Conservation (phyloP, 495 filamentous ascomycete genomes). For the Apodospora peruviana region DNA sequence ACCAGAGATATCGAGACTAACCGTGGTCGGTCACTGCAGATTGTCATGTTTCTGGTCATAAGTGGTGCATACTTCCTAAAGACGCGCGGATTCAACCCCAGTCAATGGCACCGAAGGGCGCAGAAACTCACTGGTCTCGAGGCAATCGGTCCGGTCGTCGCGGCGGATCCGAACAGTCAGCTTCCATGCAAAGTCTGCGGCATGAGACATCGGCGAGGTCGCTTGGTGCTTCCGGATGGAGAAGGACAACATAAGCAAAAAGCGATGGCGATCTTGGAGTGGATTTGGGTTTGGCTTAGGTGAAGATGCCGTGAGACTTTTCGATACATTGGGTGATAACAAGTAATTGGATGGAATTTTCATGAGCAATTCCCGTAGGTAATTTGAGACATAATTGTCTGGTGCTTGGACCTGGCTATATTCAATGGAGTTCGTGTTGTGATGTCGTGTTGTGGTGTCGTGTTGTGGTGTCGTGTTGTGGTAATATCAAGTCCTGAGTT, state of each 20-base stretch:
- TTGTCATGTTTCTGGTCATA: conserved; percentile 6
- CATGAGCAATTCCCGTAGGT: too few species aligned
- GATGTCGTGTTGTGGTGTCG: too few species aligned
- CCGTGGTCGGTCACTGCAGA: conserved; percentile 7
- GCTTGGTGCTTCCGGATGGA: background rate
- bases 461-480: too few species aligned
- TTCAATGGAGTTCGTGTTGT: too few species aligned
- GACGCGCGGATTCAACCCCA: conserved; percentile 9
- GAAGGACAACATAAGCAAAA: conserved; percentile 3
- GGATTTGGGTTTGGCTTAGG: conserved; percentile 10
- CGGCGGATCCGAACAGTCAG: background rate
- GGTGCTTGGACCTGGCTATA: too few species aligned
- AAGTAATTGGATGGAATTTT: too few species aligned
- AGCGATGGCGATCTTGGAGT: conserved; percentile 3
- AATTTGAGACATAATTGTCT: too few species aligned
- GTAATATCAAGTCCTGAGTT: too few species aligned
- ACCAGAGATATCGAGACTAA: background rate
- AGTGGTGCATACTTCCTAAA: conserved; percentile 8
- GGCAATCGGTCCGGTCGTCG: conserved; percentile 8
- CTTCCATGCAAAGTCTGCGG: conserved; percentile 5
- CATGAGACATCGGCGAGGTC: conserved; percentile 5
- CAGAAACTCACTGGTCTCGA: conserved; percentile 5
- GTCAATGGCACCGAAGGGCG: conserved; percentile 4
- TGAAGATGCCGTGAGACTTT: too few species aligned
- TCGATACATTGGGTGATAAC: too few species aligned